phyloP scores from a whole-genome alignment of 129 eudicot species.

The Kitagawia praeruptora region DNA sequence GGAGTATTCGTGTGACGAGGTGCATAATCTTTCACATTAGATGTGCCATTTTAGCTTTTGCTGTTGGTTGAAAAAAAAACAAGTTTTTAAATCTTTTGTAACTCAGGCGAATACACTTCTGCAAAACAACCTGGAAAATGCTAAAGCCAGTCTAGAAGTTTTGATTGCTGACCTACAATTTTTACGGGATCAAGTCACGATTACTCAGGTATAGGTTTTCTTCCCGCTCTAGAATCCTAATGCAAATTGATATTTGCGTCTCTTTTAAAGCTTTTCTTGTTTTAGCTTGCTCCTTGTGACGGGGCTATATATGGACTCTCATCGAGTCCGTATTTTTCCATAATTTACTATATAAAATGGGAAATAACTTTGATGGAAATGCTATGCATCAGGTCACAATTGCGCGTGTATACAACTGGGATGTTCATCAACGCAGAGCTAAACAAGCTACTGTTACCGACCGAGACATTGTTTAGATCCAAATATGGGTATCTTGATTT shows the following conservation, averaged over 20 bases:
- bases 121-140: slow-evolving; percentile 84
- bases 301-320: neutral
- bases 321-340: neutral
- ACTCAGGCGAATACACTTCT: slow-evolving; percentile 74
- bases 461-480: neutral
- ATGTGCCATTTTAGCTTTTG: slow-evolving; percentile 8
- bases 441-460: slow-evolving; percentile 28
- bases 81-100: slow-evolving; percentile 7
- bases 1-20: slow-evolving; percentile 99
- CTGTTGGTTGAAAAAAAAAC: neutral
- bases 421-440: slow-evolving; percentile 82
- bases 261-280: neutral
- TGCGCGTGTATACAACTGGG: slow-evolving; percentile 98
- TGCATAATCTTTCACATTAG: slow-evolving; percentile 16
- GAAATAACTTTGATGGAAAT: slow-evolving; percentile 8
- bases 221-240: neutral
- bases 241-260: neutral
- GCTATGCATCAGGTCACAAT: slow-evolving; percentile 63
- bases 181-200: slow-evolving; percentile 86
- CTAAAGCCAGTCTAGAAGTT: slow-evolving; percentile 95
- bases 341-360: neutral
- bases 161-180: slow-evolving; percentile 81
- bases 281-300: neutral
- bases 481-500: neutral
- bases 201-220: slow-evolving; percentile 64